Conservation (phyloP, 768 basidiomycete genomes). For the Mycena indigotica region DNA sequence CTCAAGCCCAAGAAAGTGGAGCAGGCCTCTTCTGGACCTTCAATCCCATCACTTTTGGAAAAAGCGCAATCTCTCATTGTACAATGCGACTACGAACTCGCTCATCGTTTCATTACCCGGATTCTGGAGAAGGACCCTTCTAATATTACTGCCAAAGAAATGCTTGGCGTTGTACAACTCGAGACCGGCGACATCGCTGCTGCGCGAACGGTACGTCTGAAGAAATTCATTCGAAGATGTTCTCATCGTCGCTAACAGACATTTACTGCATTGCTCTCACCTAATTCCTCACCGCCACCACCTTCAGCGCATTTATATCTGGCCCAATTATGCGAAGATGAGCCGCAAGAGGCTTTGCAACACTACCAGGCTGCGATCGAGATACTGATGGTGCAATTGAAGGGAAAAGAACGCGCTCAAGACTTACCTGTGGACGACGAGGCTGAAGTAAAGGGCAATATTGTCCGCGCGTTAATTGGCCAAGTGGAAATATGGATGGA, state of each 20-base stretch:
- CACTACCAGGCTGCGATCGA: slow-evolving; percentile 84
- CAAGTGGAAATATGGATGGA: slow-evolving; percentile 99
- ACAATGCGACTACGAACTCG: slow-evolving; percentile 85
- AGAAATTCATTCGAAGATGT: not conserved
- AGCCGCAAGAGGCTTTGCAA: slow-evolving; percentile 69
- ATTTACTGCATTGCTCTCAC: slow-evolving; percentile 62
- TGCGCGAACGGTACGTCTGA: slow-evolving; percentile 59
- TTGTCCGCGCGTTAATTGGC: slow-evolving; percentile 78
- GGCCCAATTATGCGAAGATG: slow-evolving; percentile 79
- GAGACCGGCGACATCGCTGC: slow-evolving; percentile 77
- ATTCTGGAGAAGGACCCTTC: slow-evolving; percentile 64
- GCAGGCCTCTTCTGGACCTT: slow-evolving; percentile 33
- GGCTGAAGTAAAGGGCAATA: slow-evolving; percentile 62
- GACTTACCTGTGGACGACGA: slow-evolving; percentile 48
- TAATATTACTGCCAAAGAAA: slow-evolving; percentile 73
- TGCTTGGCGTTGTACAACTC: slow-evolving; percentile 76
- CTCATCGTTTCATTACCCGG: slow-evolving; percentile 68
- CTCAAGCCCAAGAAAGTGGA: slow-evolving; percentile 36
- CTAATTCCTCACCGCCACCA: slow-evolving; percentile 60
- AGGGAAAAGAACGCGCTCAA: slow-evolving; percentile 68
- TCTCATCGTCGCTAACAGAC: slow-evolving; percentile 44
- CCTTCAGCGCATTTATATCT: slow-evolving; percentile 87
- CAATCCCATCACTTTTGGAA: slow-evolving; percentile 60
- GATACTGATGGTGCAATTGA: slow-evolving; percentile 65
- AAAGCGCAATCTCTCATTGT: slow-evolving; percentile 82